phyloP scores from a whole-genome alignment of 2,329 filamentous ascomycete genomes.

The Alternaria arborescens region DNA sequence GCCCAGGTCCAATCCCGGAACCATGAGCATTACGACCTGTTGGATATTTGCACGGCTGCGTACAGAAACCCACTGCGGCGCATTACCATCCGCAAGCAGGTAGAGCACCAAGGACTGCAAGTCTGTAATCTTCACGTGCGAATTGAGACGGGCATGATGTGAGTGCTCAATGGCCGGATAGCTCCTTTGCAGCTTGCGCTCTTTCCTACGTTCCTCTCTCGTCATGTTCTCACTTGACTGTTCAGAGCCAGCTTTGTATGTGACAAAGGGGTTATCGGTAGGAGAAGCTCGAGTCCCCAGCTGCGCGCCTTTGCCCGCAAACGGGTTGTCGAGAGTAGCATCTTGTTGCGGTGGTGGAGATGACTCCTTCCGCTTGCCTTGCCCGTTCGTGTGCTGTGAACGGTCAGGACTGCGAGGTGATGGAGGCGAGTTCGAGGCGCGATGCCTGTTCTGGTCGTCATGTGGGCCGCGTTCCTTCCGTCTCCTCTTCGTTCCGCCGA shows the following conservation, averaged over 20 bases:
- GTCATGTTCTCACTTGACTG: conserved; percentile 14
- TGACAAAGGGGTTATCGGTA: conserved; percentile 31
- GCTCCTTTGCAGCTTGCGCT: conserved; percentile 43
- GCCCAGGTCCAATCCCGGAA: conserved; percentile 86
- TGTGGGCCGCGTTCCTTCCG: conserved; percentile 24
- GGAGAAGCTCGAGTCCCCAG: conserved; percentile 15
- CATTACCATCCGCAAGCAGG: conserved; percentile 65
- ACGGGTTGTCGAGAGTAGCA: conserved; percentile 24
- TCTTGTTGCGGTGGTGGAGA: conserved; percentile 14
- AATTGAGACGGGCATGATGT: conserved; percentile 62
- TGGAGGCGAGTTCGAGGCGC: conserved; percentile 10
- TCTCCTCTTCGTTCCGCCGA: conserved; percentile 36
- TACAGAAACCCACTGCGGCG: conserved; percentile 71
- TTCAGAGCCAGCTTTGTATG: conserved; percentile 12
- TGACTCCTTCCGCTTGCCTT: conserved; percentile 1
- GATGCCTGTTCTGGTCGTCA: conserved; percentile 8
- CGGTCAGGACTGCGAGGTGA: conserved; percentile 1
- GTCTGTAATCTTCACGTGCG: conserved; percentile 65
- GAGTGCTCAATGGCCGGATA: conserved; percentile 60
- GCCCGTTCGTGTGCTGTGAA: not conserved
- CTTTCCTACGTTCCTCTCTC: conserved; percentile 38
- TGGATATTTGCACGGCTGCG: conserved; percentile 64
- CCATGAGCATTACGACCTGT: conserved; percentile 89
- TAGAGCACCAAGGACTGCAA: conserved; percentile 67
- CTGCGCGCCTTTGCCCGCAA: conserved; percentile 22